Base-by-base conservation (phyloP, 768 basidiomycete genomes). In the Serpula lacrymans region DNA sequence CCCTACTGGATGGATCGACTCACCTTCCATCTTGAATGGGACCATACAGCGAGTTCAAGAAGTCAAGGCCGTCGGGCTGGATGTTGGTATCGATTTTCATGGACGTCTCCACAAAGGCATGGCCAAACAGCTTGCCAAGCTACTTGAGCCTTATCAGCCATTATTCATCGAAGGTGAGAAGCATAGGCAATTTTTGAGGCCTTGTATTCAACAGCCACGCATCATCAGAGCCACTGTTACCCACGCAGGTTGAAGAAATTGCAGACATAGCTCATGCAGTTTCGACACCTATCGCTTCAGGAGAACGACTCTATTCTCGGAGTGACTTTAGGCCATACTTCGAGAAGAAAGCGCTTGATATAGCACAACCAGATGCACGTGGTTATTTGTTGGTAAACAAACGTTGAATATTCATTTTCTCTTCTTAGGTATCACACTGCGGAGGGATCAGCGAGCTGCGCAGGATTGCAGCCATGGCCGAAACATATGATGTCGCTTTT, bases 11-110 rank as follows among this genome's bases (percentile, higher is more conserved):
- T 80, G 80, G 80, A 69, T 85, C 10, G 83, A 82, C 50, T 82
- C 77, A 0, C 80, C 82, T 0, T 54, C 57, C 7, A 59, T 69
- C 13, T 63, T 86, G 1, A 60, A 71, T 3, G 74, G 70, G 5
- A 72, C 74, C 0, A 72, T 79, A 12, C 57, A 68, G 11, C 75
- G 80, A 7, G 70, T 85, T 12, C 63, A 67, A 43, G 69, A 72
- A 18, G 69, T 80, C 27, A 70, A 71, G 23, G 53, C 69, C 2
- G 54, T 79, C 3, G 81, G 78, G 9, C 54, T 84, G 29, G 81
- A 85, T 48, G 80, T 82, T 4, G 82, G 78, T 4, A 58, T 83
- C 16, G 82, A 85, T 51, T 86, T 85, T 58, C 83, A 83, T 49
- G 82, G 84, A 18, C 68, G 82, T 10, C 62, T 84, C 16, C 83